These are phyloP conservation scores for Leccinum subgranulosum DNA, from an alignment of 768 basidiomycete genomes.

Conservation along the genomic window DNA sequence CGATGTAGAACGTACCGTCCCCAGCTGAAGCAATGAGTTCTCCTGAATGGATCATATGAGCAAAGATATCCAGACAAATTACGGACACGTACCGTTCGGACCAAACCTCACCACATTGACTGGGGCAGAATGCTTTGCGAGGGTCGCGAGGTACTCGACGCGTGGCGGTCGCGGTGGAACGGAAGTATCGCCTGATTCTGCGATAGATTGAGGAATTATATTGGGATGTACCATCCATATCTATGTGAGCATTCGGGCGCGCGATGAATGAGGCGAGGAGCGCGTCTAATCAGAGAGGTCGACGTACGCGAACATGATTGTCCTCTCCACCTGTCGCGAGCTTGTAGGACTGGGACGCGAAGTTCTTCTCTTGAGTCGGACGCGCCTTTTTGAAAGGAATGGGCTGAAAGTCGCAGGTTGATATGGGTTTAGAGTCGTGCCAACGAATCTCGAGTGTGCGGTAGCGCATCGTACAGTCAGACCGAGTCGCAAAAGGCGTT, in stretches of 20 bases:
- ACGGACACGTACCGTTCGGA: slow-evolving; percentile 69
- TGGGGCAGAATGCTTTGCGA: slow-evolving; percentile 87
- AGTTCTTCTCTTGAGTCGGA: slow-evolving; percentile 54
- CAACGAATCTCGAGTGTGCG: slow-evolving; percentile 92
- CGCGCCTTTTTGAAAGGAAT: slow-evolving; percentile 78
- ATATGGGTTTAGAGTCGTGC: slow-evolving; percentile 96
- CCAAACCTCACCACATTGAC: slow-evolving; percentile 97
- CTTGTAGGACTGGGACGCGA: slow-evolving; percentile 74
- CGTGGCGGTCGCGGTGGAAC: slow-evolving; percentile 63
- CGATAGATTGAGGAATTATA: slow-evolving; percentile 64
- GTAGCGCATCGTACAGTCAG: slow-evolving; percentile 60
- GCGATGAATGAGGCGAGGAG: slow-evolving; percentile 6
- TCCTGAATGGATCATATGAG: slow-evolving; percentile 42
- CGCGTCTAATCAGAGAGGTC: slow-evolving; percentile 10
- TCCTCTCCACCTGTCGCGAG: slow-evolving; percentile 96
- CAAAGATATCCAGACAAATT: neutral
- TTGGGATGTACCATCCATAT: slow-evolving; percentile 96
- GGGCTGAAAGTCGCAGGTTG: slow-evolving; percentile 95
- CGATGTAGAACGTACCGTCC: slow-evolving; percentile 63
- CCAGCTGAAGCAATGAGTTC: slow-evolving; percentile 95
- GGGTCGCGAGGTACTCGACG: slow-evolving; percentile 93
- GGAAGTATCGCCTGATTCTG: slow-evolving; percentile 33
- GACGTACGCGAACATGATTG: slow-evolving; percentile 90
- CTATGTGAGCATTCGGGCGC: slow-evolving; percentile 36
- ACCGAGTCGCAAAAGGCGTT: slow-evolving; percentile 1